Conservation (phyloP, 139 green algal genomes). For the Chlorella ohadii region DNA sequence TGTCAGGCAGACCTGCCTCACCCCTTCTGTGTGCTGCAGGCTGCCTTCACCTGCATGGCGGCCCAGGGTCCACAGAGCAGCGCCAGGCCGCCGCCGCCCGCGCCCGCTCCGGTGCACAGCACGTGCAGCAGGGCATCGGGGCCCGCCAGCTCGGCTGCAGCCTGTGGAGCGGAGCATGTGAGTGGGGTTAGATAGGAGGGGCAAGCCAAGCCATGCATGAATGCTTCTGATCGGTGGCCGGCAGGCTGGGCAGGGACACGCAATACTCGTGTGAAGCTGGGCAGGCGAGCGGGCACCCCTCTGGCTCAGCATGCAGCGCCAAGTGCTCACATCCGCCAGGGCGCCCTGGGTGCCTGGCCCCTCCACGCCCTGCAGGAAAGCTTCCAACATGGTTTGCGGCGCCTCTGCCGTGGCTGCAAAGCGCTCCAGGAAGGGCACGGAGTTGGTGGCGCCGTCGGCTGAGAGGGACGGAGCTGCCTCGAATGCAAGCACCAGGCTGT, state of each 20-base stretch:
- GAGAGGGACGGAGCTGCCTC: no score
- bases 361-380: neutral
- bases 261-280: no score
- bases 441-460: neutral
- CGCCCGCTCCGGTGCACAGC: slow-evolving; percentile 9
- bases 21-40: no score
- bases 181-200: no score
- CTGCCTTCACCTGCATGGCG: neutral
- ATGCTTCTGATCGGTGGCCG: no score
- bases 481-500: no score
- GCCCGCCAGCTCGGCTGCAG: neutral
- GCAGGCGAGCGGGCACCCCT: neutral
- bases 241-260: no score
- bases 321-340: neutral
- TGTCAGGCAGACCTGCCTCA: no score
- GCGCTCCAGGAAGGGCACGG: neutral
- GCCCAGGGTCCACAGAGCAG: slow-evolving; percentile 2
- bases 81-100: slow-evolving; percentile 12
- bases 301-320: no score
- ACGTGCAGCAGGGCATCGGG: neutral
- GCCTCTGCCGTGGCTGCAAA: slow-evolving; percentile 26
- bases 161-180: neutral
- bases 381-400: neutral
- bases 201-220: no score
- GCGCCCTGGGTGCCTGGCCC: neutral